Percentiles rank a stretch among this genome's conserved stretches.
Conservation (phyloP, 345 rosid genomes). For the Gossypium arboreum region DNA sequence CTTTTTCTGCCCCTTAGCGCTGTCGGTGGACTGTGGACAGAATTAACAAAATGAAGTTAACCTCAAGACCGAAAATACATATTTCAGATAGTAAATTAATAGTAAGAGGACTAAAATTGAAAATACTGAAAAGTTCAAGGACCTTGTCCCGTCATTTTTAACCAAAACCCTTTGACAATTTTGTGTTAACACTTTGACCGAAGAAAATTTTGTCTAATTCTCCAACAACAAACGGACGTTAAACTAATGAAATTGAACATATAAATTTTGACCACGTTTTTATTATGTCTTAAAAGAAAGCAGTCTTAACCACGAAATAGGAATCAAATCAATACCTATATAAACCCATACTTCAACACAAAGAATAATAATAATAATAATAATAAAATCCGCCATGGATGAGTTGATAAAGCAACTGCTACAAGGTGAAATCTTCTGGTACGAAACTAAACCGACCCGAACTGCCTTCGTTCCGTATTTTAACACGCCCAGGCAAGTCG, state of each 20-base stretch:
- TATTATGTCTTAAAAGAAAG: neutral
- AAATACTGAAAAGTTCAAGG: too few species aligned
- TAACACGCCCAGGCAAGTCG: conserved; percentile 7
- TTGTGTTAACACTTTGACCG: neutral
- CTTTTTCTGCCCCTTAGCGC: too few species aligned
- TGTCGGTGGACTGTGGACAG: too few species aligned
- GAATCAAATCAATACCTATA: neutral
- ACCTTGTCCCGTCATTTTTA: neutral
- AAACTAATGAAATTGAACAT: neutral
- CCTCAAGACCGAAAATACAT: too few species aligned
- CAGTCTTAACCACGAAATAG: neutral
- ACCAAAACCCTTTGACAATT: neutral
- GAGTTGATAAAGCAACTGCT: neutral
- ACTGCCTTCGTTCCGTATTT: conserved; percentile 41
- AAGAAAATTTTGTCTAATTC: neutral
- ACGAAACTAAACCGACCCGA: neutral
- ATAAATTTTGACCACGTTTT: conserved; percentile 7
- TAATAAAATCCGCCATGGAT: neutral
- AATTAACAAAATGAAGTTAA: too few species aligned
- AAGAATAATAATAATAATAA: too few species aligned
- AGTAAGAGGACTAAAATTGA: too few species aligned
- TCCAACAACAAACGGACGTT: neutral
- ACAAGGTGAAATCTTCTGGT: conserved; percentile 10
- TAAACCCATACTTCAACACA: neutral
- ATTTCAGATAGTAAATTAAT: too few species aligned